Evolutionary conservation across 768 basidiomycete genomes (phyloP).

Genomic region (Leccinum ochraceum): DNA sequence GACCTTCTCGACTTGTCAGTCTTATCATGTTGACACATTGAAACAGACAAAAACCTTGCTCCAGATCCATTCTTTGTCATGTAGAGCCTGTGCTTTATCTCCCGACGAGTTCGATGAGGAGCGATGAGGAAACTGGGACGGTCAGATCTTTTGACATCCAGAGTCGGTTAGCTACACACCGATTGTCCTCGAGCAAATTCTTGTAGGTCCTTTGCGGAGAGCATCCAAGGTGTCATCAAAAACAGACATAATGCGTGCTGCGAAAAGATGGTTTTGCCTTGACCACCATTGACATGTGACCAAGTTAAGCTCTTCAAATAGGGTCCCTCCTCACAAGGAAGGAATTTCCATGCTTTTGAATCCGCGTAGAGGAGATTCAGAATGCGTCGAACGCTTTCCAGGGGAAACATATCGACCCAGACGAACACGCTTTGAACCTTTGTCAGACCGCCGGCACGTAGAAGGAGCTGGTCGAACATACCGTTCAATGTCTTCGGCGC

Average conservation of each 20-base stretch:
- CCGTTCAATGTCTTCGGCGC: slow-evolving; percentile 46
- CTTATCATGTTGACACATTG: not conserved
- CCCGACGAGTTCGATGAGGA: slow-evolving; percentile 6
- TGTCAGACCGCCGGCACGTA: slow-evolving; percentile 2
- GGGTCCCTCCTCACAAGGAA: slow-evolving; percentile 21
- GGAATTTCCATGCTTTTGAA: slow-evolving; percentile 33
- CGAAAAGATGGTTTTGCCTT: slow-evolving; percentile 12
- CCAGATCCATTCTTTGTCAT: slow-evolving; percentile 54
- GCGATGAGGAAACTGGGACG: slow-evolving; percentile 21
- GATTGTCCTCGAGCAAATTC: slow-evolving; percentile 30
- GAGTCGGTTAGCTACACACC: slow-evolving; percentile 13
- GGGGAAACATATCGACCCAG: slow-evolving; percentile 53
- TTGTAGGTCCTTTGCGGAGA: slow-evolving; percentile 36
- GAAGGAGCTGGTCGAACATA: slow-evolving; percentile 23
- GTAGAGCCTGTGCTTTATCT: slow-evolving; percentile 15
- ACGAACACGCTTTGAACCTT: slow-evolving; percentile 38
- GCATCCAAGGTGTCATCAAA: slow-evolving; percentile 43
- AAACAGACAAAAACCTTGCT: slow-evolving; percentile 40
- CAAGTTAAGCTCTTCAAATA: slow-evolving; percentile 32
- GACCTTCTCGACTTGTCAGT: slow-evolving; percentile 29
- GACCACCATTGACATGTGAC: slow-evolving; percentile 20
- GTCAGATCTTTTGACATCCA: slow-evolving; percentile 1
- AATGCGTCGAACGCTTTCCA: slow-evolving; percentile 49
- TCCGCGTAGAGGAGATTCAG: slow-evolving; percentile 35
- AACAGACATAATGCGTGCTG: slow-evolving; percentile 31